These are phyloP conservation scores for Nannochloris sp. DNA, from an alignment of 139 green algal species.

Conservation along the genomic window DNA sequence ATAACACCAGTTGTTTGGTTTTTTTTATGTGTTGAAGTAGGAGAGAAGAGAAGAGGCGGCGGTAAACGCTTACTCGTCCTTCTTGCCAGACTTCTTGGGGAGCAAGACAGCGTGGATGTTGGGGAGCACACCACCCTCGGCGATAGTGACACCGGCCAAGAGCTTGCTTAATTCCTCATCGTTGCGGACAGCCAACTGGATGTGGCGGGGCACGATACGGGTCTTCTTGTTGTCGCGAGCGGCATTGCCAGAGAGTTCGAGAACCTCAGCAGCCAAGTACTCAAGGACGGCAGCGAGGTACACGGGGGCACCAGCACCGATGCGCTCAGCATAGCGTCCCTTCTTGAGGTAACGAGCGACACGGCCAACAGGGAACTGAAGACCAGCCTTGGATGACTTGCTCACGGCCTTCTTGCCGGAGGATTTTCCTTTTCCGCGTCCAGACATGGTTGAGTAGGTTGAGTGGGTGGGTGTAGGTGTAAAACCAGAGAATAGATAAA, in stretches of 20 bases:
- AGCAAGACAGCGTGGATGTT: conserved; percentile 89
- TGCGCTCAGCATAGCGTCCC: conserved; percentile 67
- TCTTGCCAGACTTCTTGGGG: conserved; percentile 79
- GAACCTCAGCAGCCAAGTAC: conserved; percentile 74
- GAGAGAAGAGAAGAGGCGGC: background rate
- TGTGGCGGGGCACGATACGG: conserved; percentile 78
- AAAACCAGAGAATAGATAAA: background rate
- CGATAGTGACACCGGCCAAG: conserved; percentile 74
- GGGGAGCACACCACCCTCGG: conserved; percentile 73
- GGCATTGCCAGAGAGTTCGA: conserved; percentile 45
- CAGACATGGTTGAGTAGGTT: conserved; percentile 67
- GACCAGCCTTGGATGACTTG: conserved; percentile 76
- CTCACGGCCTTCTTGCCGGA: conserved; percentile 72
- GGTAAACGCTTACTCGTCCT: conserved; percentile 19
- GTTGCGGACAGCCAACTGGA: conserved; percentile 88
- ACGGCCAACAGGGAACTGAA: conserved; percentile 84
- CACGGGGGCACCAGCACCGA: conserved; percentile 48
- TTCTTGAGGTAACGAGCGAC: conserved; percentile 81
- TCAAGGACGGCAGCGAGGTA: conserved; percentile 75
- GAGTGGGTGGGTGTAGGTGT: too few relatives aligned
- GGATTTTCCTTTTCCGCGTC: conserved; percentile 60
- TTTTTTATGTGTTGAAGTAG: background rate
- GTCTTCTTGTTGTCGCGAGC: conserved; percentile 93
- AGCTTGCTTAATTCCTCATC: conserved; percentile 94
- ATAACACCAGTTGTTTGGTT: conserved; percentile 31